These are phyloP conservation scores for Avena sativa DNA, from an alignment of 176 grass and related monocot species.

Conservation along the genomic window DNA sequence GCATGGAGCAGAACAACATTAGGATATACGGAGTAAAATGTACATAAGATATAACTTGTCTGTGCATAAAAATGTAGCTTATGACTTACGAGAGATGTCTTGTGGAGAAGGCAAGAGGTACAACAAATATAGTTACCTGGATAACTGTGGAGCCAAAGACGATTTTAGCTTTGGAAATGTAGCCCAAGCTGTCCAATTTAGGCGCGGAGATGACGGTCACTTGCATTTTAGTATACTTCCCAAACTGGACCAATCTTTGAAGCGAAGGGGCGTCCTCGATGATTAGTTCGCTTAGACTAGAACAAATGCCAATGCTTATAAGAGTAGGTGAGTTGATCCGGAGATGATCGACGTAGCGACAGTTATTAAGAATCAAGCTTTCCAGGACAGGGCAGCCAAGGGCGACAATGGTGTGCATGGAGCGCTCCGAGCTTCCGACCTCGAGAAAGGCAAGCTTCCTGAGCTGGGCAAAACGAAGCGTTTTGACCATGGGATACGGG, in stretches of 20 bases:
- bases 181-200: not conserved
- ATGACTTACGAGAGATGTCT: not conserved
- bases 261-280: slow-evolving; percentile 12
- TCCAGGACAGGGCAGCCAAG: not conserved
- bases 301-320: not conserved
- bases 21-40: not conserved
- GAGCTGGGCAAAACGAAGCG: not conserved
- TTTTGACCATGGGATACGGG: not conserved
- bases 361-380: not conserved
- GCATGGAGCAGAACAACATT: not conserved
- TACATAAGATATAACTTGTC: not conserved
- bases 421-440: not conserved
- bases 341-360: not conserved
- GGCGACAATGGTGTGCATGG: not conserved
- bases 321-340: slow-evolving; percentile 15
- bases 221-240: not conserved
- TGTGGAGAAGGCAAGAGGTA: not conserved
- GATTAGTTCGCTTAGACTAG: not conserved
- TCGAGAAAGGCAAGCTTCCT: not conserved
- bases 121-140: not conserved
- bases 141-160: slow-evolving; percentile 12
- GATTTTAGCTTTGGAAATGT: not conserved
- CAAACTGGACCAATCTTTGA: not conserved
- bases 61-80: not conserved
- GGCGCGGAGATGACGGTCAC: not conserved